Evolutionary conservation across 768 basidiomycete species (phyloP).

Genomic region (Leccinum variicolor): DNA sequence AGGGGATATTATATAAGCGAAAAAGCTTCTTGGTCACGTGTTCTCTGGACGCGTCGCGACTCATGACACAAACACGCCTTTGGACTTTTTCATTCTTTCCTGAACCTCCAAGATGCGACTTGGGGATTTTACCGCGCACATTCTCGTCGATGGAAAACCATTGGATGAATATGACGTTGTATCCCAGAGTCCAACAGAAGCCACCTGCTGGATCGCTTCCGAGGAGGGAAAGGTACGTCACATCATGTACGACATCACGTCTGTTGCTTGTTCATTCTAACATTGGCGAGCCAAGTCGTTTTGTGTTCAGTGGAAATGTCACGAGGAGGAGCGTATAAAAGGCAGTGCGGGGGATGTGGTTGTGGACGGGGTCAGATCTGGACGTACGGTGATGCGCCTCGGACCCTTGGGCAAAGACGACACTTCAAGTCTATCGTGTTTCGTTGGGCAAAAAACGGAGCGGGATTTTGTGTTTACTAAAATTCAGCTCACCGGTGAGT

Average conservation of each 20-base stretch:
- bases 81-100: not conserved
- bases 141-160: not conserved
- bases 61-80: no score
- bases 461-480: not conserved
- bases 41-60: constrained; percentile 28
- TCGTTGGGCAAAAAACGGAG: not conserved
- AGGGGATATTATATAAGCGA: constrained; percentile 33
- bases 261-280: not conserved
- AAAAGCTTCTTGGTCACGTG: constrained; percentile 55
- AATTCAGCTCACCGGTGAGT: not conserved
- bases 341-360: fast-evolving
- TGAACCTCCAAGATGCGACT: not conserved
- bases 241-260: not conserved
- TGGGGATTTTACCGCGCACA: not conserved
- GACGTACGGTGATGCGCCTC: not conserved
- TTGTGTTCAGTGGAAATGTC: not conserved
- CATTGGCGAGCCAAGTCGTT: not conserved
- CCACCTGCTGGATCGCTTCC: not conserved
- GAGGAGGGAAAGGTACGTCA: not conserved
- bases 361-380: not conserved
- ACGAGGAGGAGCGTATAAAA: not conserved
- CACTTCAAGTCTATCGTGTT: not conserved
- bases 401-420: not conserved
- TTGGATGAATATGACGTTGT: not conserved
- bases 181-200: not conserved